Conservation (phyloP, 2,329 filamentous ascomycete species). For the Hymenoscyphus occultus region DNA sequence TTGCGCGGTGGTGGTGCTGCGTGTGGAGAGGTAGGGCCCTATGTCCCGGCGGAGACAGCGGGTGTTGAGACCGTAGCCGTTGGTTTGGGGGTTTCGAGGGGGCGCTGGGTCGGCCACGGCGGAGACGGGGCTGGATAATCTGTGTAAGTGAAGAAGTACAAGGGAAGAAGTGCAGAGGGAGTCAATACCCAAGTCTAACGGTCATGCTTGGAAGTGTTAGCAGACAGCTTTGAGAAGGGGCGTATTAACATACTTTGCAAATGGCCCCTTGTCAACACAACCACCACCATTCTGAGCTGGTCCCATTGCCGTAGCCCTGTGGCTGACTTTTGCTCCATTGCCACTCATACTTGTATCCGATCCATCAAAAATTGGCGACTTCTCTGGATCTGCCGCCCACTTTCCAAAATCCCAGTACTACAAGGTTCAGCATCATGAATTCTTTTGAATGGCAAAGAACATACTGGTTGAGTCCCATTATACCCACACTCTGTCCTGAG, state of each 20-base stretch:
- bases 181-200: constrained; percentile 44
- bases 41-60: constrained; percentile 44
- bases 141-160: constrained; percentile 4
- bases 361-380: constrained; percentile 55
- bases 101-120: constrained; percentile 27
- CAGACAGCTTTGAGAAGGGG: not conserved
- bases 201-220: constrained; percentile 28
- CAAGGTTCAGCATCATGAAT: constrained; percentile 23
- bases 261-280: constrained; percentile 48
- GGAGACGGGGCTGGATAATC: constrained; percentile 19
- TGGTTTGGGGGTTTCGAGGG: constrained; percentile 34
- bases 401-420: constrained; percentile 47
- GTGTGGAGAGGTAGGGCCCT: constrained; percentile 36
- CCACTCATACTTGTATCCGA: constrained; percentile 48
- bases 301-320: constrained; percentile 28
- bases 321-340: constrained; percentile 40
- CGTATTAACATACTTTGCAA: constrained; percentile 36
- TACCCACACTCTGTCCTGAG: constrained; percentile 43
- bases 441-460: constrained; percentile 37
- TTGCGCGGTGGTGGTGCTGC: constrained; percentile 39
- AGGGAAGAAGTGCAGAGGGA: constrained; percentile 24
- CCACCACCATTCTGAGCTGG: constrained; percentile 50
- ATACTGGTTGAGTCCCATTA: constrained; percentile 39
- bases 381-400: constrained; percentile 44
- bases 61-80: constrained; percentile 38